Evolutionary conservation across 2,329 filamentous ascomycete genomes (phyloP).

Genomic region (Fusarium verrucosum): DNA sequence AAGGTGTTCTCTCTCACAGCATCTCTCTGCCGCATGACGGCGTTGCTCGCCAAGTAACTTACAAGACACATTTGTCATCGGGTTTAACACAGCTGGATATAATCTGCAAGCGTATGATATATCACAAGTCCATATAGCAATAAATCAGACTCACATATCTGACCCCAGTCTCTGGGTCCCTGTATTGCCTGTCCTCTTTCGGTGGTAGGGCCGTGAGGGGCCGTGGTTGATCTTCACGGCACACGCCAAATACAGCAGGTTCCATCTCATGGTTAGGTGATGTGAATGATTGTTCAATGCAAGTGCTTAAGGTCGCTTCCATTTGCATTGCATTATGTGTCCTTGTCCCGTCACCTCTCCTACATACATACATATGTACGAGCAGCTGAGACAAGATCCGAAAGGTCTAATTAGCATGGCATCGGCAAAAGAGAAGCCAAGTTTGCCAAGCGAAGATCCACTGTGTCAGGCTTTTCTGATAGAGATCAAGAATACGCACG

Average conservation of each 20-base stretch:
- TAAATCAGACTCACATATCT: conserved; percentile 13
- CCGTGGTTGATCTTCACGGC: conserved; percentile 40
- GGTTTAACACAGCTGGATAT: conserved; percentile 25
- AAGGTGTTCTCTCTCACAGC: conserved; percentile 8
- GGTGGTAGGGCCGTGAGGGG: conserved; percentile 22
- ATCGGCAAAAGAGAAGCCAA: conserved; percentile 8
- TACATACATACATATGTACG: not conserved
- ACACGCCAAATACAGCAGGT: conserved; percentile 34
- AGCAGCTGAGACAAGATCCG: conserved; percentile 15
- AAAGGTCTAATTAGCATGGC: not conserved
- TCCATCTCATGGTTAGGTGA: conserved; percentile 9
- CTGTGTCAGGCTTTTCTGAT: conserved; percentile 43
- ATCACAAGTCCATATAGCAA: no score
- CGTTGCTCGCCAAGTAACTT: not conserved
- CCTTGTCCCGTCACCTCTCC: conserved; percentile 1
- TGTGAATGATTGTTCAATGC: conserved; percentile 10
- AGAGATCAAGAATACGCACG: conserved; percentile 19
- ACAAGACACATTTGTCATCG: conserved; percentile 5
- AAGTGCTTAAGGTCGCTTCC: not conserved
- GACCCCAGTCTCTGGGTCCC: conserved; percentile 15
- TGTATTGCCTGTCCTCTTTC: conserved; percentile 18
- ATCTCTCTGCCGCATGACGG: not conserved
- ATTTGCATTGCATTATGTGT: not conserved
- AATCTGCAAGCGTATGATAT: conserved; percentile 16
- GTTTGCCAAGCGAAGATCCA: conserved; percentile 26